These are phyloP conservation scores for Barnettozyma populi DNA, from an alignment of 805 yeast genomes.

Conservation along the genomic window DNA sequence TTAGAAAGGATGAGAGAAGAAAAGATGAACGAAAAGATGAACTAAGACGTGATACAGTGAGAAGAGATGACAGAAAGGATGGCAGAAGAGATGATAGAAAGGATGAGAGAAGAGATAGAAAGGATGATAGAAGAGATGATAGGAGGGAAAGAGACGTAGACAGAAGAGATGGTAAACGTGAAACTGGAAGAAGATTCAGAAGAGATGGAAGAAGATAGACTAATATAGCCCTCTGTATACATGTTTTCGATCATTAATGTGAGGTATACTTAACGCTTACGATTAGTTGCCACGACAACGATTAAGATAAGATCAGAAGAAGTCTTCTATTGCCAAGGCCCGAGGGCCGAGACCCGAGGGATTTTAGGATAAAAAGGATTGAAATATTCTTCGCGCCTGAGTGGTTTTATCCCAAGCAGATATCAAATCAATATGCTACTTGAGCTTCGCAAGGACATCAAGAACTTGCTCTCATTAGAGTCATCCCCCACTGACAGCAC, in stretches of 20 bases:
- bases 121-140: neutral
- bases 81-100: neutral
- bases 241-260: too few species aligned
- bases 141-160: neutral
- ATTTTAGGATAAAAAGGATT: neutral
- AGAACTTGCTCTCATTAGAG: neutral
- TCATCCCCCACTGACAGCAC: neutral
- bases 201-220: neutral
- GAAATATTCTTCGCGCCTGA: neutral
- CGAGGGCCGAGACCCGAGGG: neutral
- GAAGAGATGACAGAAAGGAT: conserved; percentile 1
- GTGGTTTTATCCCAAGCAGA: too few species aligned
- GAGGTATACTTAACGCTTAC: too few species aligned
- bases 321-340: too few species aligned
- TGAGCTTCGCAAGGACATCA: conserved; percentile 2
- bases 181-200: neutral
- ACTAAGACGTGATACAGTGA: neutral
- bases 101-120: neutral
- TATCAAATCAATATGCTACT: neutral
- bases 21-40: neutral
- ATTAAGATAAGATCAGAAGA: too few species aligned
- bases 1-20: conserved; percentile 1
- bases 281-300: too few species aligned
- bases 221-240: too few species aligned
- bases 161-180: neutral